These are phyloP conservation scores for Hypericum perforatum DNA, from an alignment of 345 rosid genomes.

Conservation along the genomic window DNA sequence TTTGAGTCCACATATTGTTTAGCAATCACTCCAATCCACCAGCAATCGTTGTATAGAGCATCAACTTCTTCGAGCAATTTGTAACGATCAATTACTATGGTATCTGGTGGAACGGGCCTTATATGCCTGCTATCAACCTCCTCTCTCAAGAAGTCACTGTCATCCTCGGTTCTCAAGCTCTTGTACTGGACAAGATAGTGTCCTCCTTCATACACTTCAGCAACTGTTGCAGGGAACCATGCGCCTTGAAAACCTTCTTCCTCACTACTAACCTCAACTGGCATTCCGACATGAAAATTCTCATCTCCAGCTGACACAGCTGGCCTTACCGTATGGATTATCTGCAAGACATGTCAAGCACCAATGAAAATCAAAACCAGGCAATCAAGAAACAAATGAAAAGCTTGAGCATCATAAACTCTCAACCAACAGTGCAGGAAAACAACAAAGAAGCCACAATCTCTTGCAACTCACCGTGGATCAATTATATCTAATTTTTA, in stretches of 20 bases:
- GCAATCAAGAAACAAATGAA: no score
- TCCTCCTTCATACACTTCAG: conserved; percentile 32
- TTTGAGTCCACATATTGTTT: conserved; percentile 38
- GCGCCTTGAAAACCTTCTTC: conserved; percentile 88
- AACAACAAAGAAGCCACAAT: no score
- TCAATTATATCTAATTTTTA: no score
- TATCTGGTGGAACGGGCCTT: conserved; percentile 62
- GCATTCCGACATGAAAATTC: conserved; percentile 20
- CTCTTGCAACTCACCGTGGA: no score
- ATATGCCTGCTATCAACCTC: conserved; percentile 38
- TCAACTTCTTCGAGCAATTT: conserved; percentile 58
- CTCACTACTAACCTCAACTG: conserved; percentile 61
- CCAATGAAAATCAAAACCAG: no score
- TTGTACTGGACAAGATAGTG: conserved; percentile 55
- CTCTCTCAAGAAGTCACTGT: conserved; percentile 54
- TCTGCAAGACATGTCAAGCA: no score
- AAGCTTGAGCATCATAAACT: no score
- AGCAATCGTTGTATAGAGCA: conserved; percentile 70
- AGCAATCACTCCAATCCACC: conserved; percentile 73
- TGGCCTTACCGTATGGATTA: conserved; percentile 5
- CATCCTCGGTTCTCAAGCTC: conserved; percentile 56
- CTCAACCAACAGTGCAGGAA: no score
- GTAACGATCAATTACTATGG: conserved; percentile 26
- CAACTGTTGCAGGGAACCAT: conserved; percentile 62
- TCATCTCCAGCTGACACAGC: conserved; percentile 9